phyloP scores from a whole-genome alignment of 176 grass and related monocot species.

The sorghum (Sorghum bicolor) region Sorghum_bicolor_NCBIv3 NC_012875.2:60354001-60354500 shows the following conservation, averaged over 20 bases:
- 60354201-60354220: not conserved
- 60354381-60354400: constrained; percentile 98
- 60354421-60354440: constrained; percentile 97
- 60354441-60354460: constrained; percentile 81
- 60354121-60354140: not conserved
- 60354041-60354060: constrained; percentile 1
- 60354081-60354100: not conserved
- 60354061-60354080: not conserved
- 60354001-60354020: constrained; percentile 9
- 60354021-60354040: not conserved
- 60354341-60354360: not conserved
- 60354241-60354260: not conserved
- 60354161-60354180: not conserved
- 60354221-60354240: no score
- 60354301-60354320: no score
- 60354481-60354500: constrained; percentile 86
- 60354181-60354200: not conserved
- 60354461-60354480: constrained; percentile 93
- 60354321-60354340: not conserved
- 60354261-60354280: not conserved
- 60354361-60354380: constrained; percentile 16
- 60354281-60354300: no score
- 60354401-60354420: constrained; percentile 99
- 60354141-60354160: constrained; percentile 9
- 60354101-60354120: not conserved